phyloP scores from a whole-genome alignment of 2,329 filamentous ascomycete genomes.

The Metarhizium anisopliae region DNA sequence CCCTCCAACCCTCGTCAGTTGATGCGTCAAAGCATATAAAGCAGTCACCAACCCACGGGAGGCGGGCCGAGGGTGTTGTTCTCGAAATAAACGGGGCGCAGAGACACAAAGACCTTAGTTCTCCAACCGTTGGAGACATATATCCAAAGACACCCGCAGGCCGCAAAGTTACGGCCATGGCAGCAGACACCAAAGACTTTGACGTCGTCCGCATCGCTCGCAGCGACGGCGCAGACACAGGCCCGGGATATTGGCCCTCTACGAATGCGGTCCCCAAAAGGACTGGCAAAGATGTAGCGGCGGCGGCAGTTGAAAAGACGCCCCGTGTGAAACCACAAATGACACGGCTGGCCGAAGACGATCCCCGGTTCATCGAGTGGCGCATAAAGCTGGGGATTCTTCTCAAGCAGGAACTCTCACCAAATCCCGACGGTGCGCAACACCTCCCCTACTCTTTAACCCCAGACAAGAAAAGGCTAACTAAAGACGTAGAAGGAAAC shows the following conservation, averaged over 20 bases:
- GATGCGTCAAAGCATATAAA: not conserved
- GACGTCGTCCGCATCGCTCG: conserved; percentile 32
- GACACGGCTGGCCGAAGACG: conserved; percentile 31
- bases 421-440: conserved; percentile 27
- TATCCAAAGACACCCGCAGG: not conserved
- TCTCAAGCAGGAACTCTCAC: conserved; percentile 35
- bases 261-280: conserved; percentile 20
- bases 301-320: conserved; percentile 19
- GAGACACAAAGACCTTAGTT: not conserved
- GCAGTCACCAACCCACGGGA: not conserved
- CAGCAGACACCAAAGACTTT: conserved; percentile 30
- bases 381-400: conserved; percentile 35
- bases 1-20: not conserved
- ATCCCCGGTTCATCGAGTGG: conserved; percentile 35
- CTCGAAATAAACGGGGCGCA: not conserved
- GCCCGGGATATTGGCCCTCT: conserved; percentile 35
- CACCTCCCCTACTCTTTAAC: not conserved
- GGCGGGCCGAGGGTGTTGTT: not conserved
- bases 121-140: not conserved
- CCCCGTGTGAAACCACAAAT: conserved; percentile 33
- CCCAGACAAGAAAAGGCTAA: conserved; percentile 1
- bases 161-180: conserved; percentile 4
- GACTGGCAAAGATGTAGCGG: conserved; percentile 22
- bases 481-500: conserved; percentile 26
- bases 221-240: conserved; percentile 36